Base-by-base conservation (phyloP, 2,329 filamentous ascomycete species). In the Penicillium sp. region DNA sequence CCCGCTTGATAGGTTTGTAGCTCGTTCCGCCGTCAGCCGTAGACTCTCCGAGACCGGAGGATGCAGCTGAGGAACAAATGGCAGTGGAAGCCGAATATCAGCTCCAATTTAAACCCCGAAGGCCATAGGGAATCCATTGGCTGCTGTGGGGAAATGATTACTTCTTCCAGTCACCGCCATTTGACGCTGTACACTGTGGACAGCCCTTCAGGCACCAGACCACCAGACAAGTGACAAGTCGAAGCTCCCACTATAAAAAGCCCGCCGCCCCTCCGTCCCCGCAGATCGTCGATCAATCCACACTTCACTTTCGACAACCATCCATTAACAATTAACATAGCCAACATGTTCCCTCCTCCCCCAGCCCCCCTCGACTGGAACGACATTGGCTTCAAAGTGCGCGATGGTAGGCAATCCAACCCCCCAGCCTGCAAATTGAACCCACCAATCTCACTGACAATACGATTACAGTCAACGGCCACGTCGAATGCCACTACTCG, bases 341-440 rank as follows among this genome's bases (percentile, higher is more conserved):
- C 45, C 47, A 42, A 15, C 39, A 68, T 61, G 60, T 75, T 74
- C 50, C 73, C 73, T 22, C 73, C 72, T 57, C 73, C 73, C 1
- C 73, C 74, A 2, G 66, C 68, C 39, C 62, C 69, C 25, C 73
- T 76, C 41, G 92, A 98, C 83, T 98, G 94, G 94, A 86, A 85
- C 76, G 90, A 96, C 71, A 87, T 98, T 66, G 94, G 94, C 73
- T 98, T 98, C 84, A 88, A 88, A 73, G 89, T 97, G 68, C 90
- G 92, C 67, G 92, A 97, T 84, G 91, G 91, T 91, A 77, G 69
- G 80, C 64, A 51, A 6, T 39, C 7, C 14, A 11, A 6, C 8
- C 31, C 31, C 5, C 34, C 20, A 14, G 5, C 3, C 22, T 5
- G 20, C 22, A 15, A 6, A 17, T 17, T n/a, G 22, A 45, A 4